These are phyloP conservation scores for Nicotiana tabacum DNA, from an alignment of 257 asterid species.

Conservation along the genomic window DNA sequence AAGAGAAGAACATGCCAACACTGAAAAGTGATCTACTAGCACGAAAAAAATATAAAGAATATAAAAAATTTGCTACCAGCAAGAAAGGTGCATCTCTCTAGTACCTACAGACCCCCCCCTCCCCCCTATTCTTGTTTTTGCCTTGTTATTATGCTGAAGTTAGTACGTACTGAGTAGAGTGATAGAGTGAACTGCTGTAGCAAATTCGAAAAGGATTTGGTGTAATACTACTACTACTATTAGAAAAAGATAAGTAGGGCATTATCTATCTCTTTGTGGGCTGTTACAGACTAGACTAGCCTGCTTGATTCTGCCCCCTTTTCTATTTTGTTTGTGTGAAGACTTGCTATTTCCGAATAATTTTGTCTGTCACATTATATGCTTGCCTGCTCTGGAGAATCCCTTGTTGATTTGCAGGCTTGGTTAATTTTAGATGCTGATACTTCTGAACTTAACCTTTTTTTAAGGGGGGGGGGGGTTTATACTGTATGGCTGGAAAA, in stretches of 20 bases:
- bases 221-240: too few relatives aligned
- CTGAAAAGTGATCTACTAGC: not conserved
- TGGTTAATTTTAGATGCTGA: not conserved
- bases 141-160: not conserved
- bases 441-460: not conserved
- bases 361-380: not conserved
- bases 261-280: not conserved
- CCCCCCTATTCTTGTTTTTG: not conserved
- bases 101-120: not conserved
- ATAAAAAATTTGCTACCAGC: not conserved
- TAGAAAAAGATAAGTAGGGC: not conserved
- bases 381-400: not conserved
- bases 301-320: not conserved
- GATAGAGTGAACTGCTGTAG: not conserved
- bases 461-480: not conserved
- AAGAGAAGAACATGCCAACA: not conserved
- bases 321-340: not conserved
- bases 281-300: not conserved
- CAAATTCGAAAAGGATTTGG: not conserved
- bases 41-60: too few relatives aligned
- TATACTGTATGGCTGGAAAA: not conserved
- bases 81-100: not conserved
- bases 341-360: not conserved
- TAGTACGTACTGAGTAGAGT: not conserved
- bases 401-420: not conserved